These are phyloP conservation scores for Penicillium concentricum DNA, from an alignment of 2,329 filamentous ascomycete species.

Conservation along the genomic window DNA sequence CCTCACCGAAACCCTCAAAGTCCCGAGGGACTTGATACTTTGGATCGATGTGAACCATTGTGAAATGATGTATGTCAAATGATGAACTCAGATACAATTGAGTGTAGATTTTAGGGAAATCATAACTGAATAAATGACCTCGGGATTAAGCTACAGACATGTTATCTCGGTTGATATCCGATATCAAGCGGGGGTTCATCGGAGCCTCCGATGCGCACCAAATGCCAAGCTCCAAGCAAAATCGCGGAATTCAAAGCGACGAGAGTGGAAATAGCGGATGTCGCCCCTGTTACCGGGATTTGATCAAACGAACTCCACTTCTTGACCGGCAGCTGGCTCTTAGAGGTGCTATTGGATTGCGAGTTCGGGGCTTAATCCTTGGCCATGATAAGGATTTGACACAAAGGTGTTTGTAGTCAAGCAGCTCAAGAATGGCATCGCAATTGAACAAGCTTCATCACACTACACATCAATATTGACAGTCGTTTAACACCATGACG, in stretches of 20 bases:
- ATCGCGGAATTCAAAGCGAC: not conserved
- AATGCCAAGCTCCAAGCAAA: not conserved
- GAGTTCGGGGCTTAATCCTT: not conserved
- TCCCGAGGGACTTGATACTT: not conserved
- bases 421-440: no score
- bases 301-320: not conserved
- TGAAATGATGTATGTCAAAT: not conserved
- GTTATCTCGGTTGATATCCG: not conserved
- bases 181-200: not conserved
- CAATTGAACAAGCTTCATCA: not conserved
- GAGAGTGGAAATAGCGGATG: not conserved
- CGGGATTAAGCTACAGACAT: no score
- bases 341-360: not conserved
- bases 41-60: not conserved
- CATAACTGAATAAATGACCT: not conserved
- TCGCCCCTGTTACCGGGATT: not conserved
- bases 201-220: not conserved
- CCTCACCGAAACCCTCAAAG: not conserved
- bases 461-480: not conserved
- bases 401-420: not conserved
- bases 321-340: not conserved
- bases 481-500: not conserved
- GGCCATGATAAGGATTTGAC: not conserved
- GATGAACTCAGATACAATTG: not conserved
- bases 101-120: not conserved